A percentile compares a stretch with the other conserved stretches of the same genome.
These are phyloP conservation scores for Exidia glandulosa DNA, from an alignment of 768 basidiomycete species.

Conservation along the genomic window DNA sequence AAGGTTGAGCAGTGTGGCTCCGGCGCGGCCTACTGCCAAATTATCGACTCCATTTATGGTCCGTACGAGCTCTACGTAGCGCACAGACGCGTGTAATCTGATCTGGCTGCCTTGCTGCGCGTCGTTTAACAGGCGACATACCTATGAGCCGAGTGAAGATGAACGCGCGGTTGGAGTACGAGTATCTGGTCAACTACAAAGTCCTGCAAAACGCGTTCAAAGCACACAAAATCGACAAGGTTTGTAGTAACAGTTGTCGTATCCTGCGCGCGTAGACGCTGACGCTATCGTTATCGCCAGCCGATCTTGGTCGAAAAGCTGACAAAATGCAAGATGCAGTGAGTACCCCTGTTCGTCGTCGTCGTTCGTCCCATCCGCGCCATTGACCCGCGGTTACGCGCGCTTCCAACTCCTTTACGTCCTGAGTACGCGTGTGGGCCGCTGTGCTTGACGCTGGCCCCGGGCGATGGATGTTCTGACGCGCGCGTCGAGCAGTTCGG, in stretches of 20 bases:
- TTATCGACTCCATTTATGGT: constrained; percentile 93
- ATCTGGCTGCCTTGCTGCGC: background rate
- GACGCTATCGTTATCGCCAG: constrained; percentile 28
- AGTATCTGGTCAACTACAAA: constrained; percentile 92
- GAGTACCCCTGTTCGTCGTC: constrained; percentile 24
- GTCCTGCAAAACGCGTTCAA: constrained; percentile 91
- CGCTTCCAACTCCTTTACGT: background rate
- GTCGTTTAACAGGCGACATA: constrained; percentile 54
- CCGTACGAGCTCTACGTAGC: constrained; percentile 12
- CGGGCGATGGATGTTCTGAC: too few species aligned
- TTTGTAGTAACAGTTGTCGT: constrained; percentile 17
- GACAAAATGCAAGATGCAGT: constrained; percentile 99
- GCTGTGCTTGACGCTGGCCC: too few species aligned
- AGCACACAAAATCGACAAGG: constrained; percentile 89
- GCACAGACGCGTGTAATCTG: background rate
- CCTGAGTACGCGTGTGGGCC: background rate
- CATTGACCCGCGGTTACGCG: too few species aligned
- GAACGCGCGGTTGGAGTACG: constrained; percentile 92
- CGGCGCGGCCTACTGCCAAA: constrained; percentile 89
- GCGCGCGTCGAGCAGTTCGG: too few species aligned
- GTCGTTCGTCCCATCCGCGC: background rate
- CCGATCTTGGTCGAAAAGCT: constrained; percentile 93
- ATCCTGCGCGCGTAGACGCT: background rate
- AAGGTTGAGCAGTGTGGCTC: constrained; percentile 89
- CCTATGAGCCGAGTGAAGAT: constrained; percentile 93